These are phyloP conservation scores for Suillus alpinus DNA, from an alignment of 768 basidiomycete species.

Conservation along the genomic window DNA sequence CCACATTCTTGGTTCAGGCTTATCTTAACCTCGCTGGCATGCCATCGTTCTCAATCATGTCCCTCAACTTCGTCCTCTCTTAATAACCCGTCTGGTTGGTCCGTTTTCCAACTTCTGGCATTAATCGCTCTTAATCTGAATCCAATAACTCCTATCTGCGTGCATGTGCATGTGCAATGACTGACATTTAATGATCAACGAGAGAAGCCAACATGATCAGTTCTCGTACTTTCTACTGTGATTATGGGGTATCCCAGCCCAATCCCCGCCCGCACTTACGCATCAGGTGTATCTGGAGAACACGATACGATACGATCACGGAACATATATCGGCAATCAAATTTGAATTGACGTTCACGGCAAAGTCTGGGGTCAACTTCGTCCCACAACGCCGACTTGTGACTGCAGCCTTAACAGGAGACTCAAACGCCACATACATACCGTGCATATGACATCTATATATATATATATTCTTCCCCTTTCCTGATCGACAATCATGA, in stretches of 20 bases:
- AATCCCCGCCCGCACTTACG: background rate
- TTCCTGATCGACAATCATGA: background rate
- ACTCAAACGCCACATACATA: background rate
- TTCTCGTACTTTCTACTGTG: background rate
- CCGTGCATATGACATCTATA: too few species aligned
- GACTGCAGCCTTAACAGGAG: background rate
- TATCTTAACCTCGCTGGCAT: background rate
- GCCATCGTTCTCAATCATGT: background rate
- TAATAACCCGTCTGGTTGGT: background rate
- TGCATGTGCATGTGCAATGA: background rate
- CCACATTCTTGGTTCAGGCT: background rate
- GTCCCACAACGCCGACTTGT: background rate
- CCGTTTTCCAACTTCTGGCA: background rate
- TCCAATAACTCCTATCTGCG: background rate
- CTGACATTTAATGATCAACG: background rate
- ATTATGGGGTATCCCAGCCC: background rate
- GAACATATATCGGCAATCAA: background rate
- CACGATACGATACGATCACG: background rate
- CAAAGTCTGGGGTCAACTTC: background rate
- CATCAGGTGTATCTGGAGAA: background rate
- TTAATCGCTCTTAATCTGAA: background rate
- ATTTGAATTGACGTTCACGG: background rate
- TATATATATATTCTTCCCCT: background rate
- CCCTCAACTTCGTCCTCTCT: background rate
- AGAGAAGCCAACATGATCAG: background rate